Evolutionary conservation across 2,329 filamentous ascomycete genomes (phyloP), one percentile per base, ranked within the genome.

Genomic region (Akanthomyces muscarius): DNA sequence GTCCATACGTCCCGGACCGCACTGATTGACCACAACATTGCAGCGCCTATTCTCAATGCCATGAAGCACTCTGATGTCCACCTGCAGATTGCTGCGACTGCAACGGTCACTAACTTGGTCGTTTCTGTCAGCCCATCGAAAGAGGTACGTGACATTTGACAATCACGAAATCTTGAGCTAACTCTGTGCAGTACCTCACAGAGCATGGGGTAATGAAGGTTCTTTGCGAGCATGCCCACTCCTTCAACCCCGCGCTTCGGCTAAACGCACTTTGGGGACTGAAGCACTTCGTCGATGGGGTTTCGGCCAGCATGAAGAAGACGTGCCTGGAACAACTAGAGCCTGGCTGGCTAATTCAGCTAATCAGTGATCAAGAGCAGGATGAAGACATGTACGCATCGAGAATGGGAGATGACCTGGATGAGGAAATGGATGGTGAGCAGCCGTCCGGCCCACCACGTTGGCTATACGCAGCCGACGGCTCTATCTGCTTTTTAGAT

Each of bases 211-310:
- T 95, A 1, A 82, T 97, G 67, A 86, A 86, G 65, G 84, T 89
- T 0, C 80, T 98, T 1, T 96, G 92, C 71, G 86, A 90, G 68
- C 91, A 97, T 72, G 92, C 93, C 1, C 90, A 90, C 73, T 95
- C 91, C 0, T 82, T 84, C 53, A 90, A 94, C 70, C 84, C 89
- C n/a, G 86, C 88, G 53, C 80, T 98, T 60, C 86, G 92, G 28
- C 81, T 96, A 30, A 92, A 95, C 69, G 92, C 93, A 25, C 77
- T 99, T 1, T 99, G 95, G 94, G 92, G 92, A 6, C 78, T 99
- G 63, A 98, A 98, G 72, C 92, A 98, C 75, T 83, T 97, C 56
- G 89, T 96, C 3, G 84, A 90, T 66, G 87, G 86, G 25, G 86
- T 90, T 6, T 83, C 84, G 21, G 86, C 89, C 51, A 84, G 89